phyloP scores from a whole-genome alignment of 2,329 filamentous ascomycete genomes.

The Penicillium rolfsii region DNA sequence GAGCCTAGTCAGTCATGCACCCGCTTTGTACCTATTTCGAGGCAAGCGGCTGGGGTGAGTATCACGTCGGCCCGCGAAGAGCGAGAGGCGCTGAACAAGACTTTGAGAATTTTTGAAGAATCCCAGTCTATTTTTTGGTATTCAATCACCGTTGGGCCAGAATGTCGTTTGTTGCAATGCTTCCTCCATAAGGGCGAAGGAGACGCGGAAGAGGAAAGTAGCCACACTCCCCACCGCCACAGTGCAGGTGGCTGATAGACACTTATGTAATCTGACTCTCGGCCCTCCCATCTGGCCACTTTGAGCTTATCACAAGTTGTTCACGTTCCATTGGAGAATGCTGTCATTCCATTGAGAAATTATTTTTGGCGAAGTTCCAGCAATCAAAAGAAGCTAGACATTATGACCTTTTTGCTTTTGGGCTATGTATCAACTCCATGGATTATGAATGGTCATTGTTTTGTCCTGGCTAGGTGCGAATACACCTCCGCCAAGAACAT shows the following conservation, averaged over 20 bases:
- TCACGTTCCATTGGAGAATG: too few relatives aligned
- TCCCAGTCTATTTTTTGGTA: neutral
- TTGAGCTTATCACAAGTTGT: too few relatives aligned
- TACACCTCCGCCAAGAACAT: too few relatives aligned
- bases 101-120: neutral
- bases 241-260: neutral
- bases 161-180: constrained; percentile 3
- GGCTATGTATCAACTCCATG: too few relatives aligned
- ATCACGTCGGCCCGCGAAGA: neutral
- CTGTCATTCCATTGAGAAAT: too few relatives aligned
- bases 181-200: constrained; percentile 2
- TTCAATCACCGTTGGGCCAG: neutral
- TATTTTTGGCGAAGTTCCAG: too few relatives aligned
- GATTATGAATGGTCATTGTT: too few relatives aligned
- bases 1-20: neutral
- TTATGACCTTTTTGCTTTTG: too few relatives aligned
- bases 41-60: neutral
- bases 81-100: neutral
- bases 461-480: too few relatives aligned
- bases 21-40: neutral
- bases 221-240: constrained; percentile 15
- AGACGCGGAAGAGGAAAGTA: constrained; percentile 11
- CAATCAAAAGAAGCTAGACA: too few relatives aligned
- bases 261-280: neutral
- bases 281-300: neutral